Percentiles rank a stretch among this genome's conserved stretches.
These are phyloP conservation scores for Diplodia corticola DNA, from an alignment of 2,329 filamentous ascomycete species.

Conservation along the genomic window DNA sequence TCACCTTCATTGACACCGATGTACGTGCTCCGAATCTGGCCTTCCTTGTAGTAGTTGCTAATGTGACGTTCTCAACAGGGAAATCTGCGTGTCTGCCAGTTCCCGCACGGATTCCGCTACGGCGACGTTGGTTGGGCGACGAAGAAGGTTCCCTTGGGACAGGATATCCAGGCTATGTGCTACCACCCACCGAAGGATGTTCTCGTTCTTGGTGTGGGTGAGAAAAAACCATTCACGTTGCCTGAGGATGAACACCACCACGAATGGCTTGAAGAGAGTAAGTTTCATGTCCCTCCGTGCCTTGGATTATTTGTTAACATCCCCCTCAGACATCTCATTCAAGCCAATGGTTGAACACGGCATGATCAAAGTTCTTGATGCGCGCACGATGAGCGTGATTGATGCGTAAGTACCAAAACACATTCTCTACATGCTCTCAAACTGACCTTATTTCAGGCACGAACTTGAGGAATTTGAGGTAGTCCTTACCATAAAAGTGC, in stretches of 20 bases:
- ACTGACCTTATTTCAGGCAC: conserved; percentile 44
- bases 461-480: conserved; percentile 73
- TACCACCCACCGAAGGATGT: conserved; percentile 74
- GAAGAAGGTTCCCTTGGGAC: conserved; percentile 67
- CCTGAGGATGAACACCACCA: conserved; percentile 82
- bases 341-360: conserved; percentile 71
- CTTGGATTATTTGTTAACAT: neutral
- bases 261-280: conserved; percentile 74
- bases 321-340: conserved; percentile 50
- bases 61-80: conserved; percentile 48
- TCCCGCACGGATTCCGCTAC: conserved; percentile 68
- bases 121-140: conserved; percentile 75
- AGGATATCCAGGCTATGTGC: conserved; percentile 70
- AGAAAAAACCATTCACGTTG: conserved; percentile 71
- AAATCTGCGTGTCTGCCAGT: conserved; percentile 70
- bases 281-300: conserved; percentile 25
- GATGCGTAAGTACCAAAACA: conserved; percentile 54
- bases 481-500: conserved; percentile 76
- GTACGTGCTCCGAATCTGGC: conserved; percentile 34
- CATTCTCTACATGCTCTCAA: neutral
- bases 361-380: conserved; percentile 75
- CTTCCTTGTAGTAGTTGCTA: neutral
- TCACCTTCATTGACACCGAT: conserved; percentile 73
- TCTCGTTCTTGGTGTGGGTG: conserved; percentile 75
- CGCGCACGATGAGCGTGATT: conserved; percentile 74